Base-by-base conservation (phyloP, 176 grass and related monocot genomes). In the Secale cereale region DNA sequence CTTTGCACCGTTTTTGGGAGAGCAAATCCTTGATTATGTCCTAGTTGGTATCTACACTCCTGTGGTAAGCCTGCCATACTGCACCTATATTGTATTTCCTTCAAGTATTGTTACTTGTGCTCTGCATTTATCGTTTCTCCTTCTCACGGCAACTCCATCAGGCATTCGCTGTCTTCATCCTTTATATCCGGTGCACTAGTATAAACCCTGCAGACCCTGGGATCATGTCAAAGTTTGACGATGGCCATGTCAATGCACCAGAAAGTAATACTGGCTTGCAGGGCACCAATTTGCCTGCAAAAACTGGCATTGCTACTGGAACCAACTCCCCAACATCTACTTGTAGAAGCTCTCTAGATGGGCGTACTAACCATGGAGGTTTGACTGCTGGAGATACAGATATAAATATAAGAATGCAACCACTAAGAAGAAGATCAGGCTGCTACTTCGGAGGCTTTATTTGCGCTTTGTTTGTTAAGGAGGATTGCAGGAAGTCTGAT, bases 191-290 rank as follows among this genome's bases (percentile, higher is more conserved):
- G 20, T 99, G 97, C 84, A 99, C 97, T 65, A 94, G 90, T 81
- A 99, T 99, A 86, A 99, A 99, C 86, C 97, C 97, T 60, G 97
- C 97, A 28, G 97, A 99, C 91, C 93, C 97, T 77, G 94, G 97
- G 71, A 99, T 99, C 56, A 97, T 99, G 94, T 89, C 91, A 57
- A 99, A 91, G 85, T 99, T 92, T 74, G 94, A 99, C 76, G 87
- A 95, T 86, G 89, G 89, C 14, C 39, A 90, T 80, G 92, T 94
- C 73, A 78, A 88, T 72, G 70, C 92, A 59, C 90, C 90, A 52
- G 48, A 52, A 52, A 52, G 48, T 52, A 52, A 83, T n/a, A 79
- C 74, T 71, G 91, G 41, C 65, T 32, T 91, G 16, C 78, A 82
- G 86, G 86, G 71, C 56, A 80, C 46, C 64, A 77, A 67, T 65